These are phyloP conservation scores for Plasmodium vivax DNA, from an alignment of 169 alveolate species.

Conservation along the genomic window DNA sequence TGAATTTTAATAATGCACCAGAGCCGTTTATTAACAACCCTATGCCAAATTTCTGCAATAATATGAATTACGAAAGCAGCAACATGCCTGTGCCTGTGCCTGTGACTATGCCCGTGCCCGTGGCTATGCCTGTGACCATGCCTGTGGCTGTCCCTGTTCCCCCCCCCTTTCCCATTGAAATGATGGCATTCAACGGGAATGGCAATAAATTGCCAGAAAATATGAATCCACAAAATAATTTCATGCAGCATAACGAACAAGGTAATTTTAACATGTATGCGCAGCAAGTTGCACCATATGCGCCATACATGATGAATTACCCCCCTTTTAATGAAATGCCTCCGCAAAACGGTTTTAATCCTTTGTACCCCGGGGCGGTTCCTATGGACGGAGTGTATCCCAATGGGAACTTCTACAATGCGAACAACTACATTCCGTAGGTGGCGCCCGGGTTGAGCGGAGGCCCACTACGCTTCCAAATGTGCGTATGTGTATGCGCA, in stretches of 20 bases:
- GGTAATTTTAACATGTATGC: constrained; percentile 16
- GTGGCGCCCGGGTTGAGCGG: not conserved
- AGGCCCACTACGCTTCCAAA: not conserved
- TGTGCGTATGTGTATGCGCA: not conserved
- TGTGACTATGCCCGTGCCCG: not conserved
- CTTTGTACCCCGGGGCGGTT: constrained; percentile 14
- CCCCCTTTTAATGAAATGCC: constrained; percentile 48
- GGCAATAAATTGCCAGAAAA: constrained; percentile 4
- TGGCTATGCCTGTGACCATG: not conserved
- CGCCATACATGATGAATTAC: constrained; percentile 36
- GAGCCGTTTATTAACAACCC: constrained; percentile 19
- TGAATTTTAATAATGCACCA: constrained; percentile 36
- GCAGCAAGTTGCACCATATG: constrained; percentile 33
- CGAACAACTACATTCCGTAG: constrained; percentile 27
- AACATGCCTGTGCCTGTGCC: not conserved
- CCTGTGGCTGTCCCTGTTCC: not conserved
- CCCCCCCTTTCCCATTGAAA: not conserved
- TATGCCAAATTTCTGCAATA: constrained; percentile 18
- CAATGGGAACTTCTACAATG: constrained; percentile 28
- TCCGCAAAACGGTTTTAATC: constrained; percentile 35
- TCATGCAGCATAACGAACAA: constrained; percentile 44
- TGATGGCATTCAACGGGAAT: not conserved
- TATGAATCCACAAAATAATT: constrained; percentile 32
- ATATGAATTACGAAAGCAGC: constrained; percentile 50
- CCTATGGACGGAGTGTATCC: constrained; percentile 54